Evolutionary conservation across 2,329 filamentous ascomycete species (phyloP).

Genomic region (Fusarium brachygibbosum): DNA sequence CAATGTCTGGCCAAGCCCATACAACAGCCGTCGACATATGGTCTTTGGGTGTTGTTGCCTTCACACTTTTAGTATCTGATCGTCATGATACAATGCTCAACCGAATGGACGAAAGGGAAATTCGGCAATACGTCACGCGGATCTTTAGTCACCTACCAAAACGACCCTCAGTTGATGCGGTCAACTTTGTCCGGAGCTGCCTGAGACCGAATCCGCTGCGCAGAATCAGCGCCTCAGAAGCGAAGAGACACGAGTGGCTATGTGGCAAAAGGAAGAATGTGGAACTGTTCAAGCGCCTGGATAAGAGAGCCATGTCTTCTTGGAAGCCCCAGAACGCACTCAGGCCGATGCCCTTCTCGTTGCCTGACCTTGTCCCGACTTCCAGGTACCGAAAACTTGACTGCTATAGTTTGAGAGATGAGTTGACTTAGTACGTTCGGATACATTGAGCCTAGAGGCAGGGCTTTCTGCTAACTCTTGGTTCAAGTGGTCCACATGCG

Average conservation of each 20-base stretch:
- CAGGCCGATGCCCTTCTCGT: conserved; percentile 53
- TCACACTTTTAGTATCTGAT: conserved; percentile 54
- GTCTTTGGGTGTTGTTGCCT: conserved; percentile 63
- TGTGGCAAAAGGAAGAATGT: conserved; percentile 51
- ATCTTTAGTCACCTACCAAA: conserved; percentile 29
- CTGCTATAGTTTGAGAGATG: conserved; percentile 1
- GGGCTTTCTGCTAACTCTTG: background rate
- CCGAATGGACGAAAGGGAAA: conserved; percentile 46
- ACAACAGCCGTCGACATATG: conserved; percentile 64
- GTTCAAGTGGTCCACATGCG: conserved; percentile 2
- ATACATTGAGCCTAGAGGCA: background rate
- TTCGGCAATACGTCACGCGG: conserved; percentile 39
- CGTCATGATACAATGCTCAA: conserved; percentile 46
- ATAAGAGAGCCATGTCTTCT: conserved; percentile 47
- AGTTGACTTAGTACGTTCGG: background rate
- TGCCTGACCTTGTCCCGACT: conserved; percentile 47
- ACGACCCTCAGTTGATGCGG: conserved; percentile 46
- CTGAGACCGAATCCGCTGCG: conserved; percentile 47
- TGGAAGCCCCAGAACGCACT: conserved; percentile 49
- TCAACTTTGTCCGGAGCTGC: conserved; percentile 52
- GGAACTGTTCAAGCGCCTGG: conserved; percentile 52
- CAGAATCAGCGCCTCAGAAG: conserved; percentile 50
- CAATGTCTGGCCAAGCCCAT: conserved; percentile 37
- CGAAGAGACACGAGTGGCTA: conserved; percentile 54
- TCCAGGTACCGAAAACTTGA: background rate